Percentiles rank a stretch among this genome's conserved stretches.
phyloP scores from a whole-genome alignment of 345 rosid genomes.

The Eucalyptus camaldulensis region DNA sequence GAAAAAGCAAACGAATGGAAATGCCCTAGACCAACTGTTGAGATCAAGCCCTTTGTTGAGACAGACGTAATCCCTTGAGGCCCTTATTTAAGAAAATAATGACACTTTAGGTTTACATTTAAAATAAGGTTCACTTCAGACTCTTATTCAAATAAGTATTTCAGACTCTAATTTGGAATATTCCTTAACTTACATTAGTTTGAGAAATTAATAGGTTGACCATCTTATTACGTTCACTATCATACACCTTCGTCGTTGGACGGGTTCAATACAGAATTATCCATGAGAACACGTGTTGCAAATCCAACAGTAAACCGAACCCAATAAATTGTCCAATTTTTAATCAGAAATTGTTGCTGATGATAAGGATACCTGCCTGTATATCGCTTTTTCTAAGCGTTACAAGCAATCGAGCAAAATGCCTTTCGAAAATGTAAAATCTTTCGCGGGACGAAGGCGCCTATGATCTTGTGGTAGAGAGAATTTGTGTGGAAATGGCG shows the following conservation, averaged over 20 bases:
- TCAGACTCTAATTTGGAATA: too few relatives aligned
- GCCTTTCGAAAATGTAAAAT: background rate
- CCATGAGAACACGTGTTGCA: background rate
- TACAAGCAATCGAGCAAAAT: too few relatives aligned
- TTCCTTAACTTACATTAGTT: background rate
- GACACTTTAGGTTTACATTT: rapidly evolving
- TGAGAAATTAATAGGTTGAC: background rate
- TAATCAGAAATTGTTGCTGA: background rate
- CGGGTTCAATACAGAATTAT: background rate
- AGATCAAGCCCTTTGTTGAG: too few relatives aligned
- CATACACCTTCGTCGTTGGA: background rate
- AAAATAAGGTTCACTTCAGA: too few relatives aligned
- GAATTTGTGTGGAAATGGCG: background rate
- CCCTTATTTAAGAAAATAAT: rapidly evolving
- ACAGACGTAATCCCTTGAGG: too few relatives aligned
- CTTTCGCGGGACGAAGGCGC: background rate
- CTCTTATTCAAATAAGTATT: too few relatives aligned
- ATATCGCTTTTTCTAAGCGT: background rate
- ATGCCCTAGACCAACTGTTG: rapidly evolving
- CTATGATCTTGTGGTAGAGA: background rate
- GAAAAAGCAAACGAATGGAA: too few relatives aligned
- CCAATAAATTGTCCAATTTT: background rate
- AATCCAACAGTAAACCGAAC: rapidly evolving
- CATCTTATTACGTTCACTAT: background rate
- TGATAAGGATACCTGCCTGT: background rate